These are phyloP conservation scores for Pleoardoris graminearum DNA, from an alignment of 2,329 filamentous ascomycete genomes.

Conservation along the genomic window DNA sequence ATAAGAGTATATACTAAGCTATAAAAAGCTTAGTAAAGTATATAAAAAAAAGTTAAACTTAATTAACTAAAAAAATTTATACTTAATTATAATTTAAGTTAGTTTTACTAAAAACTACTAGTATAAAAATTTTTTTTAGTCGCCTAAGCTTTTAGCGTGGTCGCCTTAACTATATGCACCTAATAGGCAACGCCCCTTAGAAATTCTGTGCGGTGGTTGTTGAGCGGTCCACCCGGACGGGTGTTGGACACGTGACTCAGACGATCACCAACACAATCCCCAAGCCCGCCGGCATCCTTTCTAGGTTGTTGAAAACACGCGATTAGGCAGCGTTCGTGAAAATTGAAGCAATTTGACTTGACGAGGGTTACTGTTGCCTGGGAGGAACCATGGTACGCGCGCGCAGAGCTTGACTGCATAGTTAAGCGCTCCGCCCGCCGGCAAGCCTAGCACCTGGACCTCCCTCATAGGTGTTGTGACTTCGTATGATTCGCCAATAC, in stretches of 20 bases:
- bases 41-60: too few relatives aligned
- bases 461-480: background rate
- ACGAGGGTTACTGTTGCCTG: slow-evolving; percentile 1
- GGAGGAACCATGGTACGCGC: slow-evolving; percentile 1
- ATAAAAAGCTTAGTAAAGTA: too few relatives aligned
- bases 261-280: background rate
- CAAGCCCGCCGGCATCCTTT: background rate
- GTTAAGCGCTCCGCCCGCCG: background rate
- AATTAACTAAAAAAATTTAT: too few relatives aligned
- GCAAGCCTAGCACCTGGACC: background rate
- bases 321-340: slow-evolving; percentile 1
- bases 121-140: too few relatives aligned
- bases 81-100: too few relatives aligned
- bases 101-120: too few relatives aligned
- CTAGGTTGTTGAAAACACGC: background rate
- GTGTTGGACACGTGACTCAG: background rate
- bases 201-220: background rate
- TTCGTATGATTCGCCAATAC: background rate
- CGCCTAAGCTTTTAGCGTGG: too few relatives aligned
- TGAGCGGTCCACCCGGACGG: slow-evolving; percentile 1
- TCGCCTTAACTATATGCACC: too few relatives aligned
- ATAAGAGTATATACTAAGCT: too few relatives aligned
- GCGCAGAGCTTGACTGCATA: slow-evolving; percentile 3
- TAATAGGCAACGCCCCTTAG: background rate
- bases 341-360: slow-evolving; percentile 1